Base-by-base conservation (phyloP, 2,329 filamentous ascomycete species). In the Didymella keratinophila region DNA sequence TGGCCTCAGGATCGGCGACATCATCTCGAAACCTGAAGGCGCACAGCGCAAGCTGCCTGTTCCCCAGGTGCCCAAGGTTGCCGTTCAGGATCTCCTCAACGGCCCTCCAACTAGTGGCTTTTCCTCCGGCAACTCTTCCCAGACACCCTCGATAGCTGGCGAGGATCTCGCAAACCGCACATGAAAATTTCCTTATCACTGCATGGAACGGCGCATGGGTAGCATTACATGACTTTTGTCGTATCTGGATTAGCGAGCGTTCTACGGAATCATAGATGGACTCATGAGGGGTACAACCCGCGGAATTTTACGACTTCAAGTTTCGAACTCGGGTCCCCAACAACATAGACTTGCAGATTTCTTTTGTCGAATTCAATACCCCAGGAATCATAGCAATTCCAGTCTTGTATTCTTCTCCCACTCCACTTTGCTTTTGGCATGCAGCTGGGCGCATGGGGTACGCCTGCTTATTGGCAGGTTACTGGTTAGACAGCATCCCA, bases 11-110 rank as follows among this genome's bases (percentile, higher is more conserved):
- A 89, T 98, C 69, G 91, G 89, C 58, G 94, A 98, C 76, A 98
- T 98, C 72, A 95, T 98, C 81, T 92, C 90, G 72, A 89, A 90
- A 67, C 86, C 92, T 1, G 93, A 97, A 64, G 92, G 92, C 36
- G 89, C 90, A 23, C 91, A 95, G 79, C 84, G 94, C 69, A 98
- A 98, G 78, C 83, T 98, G 18, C 94, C 94, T 0, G 91, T 97
- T 16, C 93, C 93, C 6, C 91, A 94, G 78, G 86, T 93, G n/a
- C 92, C 92, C 54, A 95, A 95, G 77, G 90, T 96, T 42, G 90
- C 90, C 2, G 89, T 96, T 5, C 90, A 94, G 69, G 94, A 97
- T 70, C 84, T 97, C 55, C 81, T 96, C 58, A 89, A 89, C 62
- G 84, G 81, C 47, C 63, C 71, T 9, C 79, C 54, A 51, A 63